A percentile compares a stretch with the other conserved stretches of the same genome.
Conservation (phyloP, 768 basidiomycete species). For the Leucocoprinus sp. region DNA sequence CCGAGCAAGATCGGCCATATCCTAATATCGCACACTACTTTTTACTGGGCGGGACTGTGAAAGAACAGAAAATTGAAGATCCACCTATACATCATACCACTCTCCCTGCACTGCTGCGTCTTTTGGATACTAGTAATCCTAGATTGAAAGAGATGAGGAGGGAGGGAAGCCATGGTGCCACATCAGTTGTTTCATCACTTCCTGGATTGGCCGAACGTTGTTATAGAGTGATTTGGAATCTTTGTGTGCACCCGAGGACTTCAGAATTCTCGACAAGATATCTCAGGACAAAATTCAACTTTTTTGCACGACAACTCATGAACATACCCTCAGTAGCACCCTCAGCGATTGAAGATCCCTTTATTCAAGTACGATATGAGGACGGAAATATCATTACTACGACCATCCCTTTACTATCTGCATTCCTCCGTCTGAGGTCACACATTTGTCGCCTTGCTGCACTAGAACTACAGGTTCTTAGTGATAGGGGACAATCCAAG, state of each 20-base stretch:
- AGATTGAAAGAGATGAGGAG: constrained; percentile 39
- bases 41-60: constrained; percentile 59
- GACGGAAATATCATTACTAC: constrained; percentile 67
- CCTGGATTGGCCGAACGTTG: constrained; percentile 81
- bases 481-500: constrained; percentile 68
- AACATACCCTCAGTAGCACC: constrained; percentile 63
- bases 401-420: constrained; percentile 56
- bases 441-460: constrained; percentile 81
- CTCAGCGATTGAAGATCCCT: constrained; percentile 35
- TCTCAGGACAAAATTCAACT: constrained; percentile 80
- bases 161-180: constrained; percentile 25
- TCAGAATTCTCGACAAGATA: constrained; percentile 79
- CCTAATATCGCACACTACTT: constrained; percentile 88
- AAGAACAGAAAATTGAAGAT: constrained; percentile 64
- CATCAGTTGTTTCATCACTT: constrained; percentile 53
- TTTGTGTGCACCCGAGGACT: constrained; percentile 82
- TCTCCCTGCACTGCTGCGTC: constrained; percentile 73
- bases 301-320: constrained; percentile 80
- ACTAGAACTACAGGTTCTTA: constrained; percentile 81
- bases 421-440: constrained; percentile 78
- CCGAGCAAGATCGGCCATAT: constrained; percentile 47
- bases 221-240: constrained; percentile 75
- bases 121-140: constrained; percentile 68
- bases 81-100: constrained; percentile 65
- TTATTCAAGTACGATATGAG: constrained; percentile 54